These are phyloP conservation scores for Aureobasidium namibiae DNA, from an alignment of 2,329 filamentous ascomycete genomes.

Conservation along the genomic window DNA sequence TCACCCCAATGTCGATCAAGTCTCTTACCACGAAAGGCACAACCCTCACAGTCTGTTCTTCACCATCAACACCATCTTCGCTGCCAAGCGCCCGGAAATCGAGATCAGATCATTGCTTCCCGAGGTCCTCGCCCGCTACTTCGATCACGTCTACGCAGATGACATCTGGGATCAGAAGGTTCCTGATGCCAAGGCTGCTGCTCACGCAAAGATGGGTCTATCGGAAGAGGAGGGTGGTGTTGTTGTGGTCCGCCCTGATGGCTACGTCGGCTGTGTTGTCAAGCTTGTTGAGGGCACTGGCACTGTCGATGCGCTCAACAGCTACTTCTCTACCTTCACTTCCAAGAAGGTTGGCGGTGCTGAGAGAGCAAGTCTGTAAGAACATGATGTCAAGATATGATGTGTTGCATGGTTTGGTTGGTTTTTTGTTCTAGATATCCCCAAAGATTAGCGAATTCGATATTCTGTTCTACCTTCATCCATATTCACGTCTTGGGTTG, in stretches of 20 bases:
- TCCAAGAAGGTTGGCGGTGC: conserved; percentile 45
- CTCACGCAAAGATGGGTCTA: conserved; percentile 81
- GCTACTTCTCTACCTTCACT: conserved; percentile 69
- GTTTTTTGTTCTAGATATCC: not conserved
- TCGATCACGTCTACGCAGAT: conserved; percentile 78
- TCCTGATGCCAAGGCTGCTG: conserved; percentile 60
- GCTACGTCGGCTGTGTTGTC: conserved; percentile 73
- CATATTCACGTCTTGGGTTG: too few relatives aligned
- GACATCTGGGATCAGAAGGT: conserved; percentile 67
- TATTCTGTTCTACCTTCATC: not conserved
- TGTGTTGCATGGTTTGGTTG: not conserved
- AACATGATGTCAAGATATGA: not conserved
- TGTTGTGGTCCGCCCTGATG: conserved; percentile 77
- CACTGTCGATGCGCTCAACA: conserved; percentile 75
- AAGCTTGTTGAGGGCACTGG: conserved; percentile 65
- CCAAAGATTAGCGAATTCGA: conserved; percentile 1
- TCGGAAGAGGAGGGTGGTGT: conserved; percentile 66
- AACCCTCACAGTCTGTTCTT: conserved; percentile 81
- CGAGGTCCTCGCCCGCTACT: conserved; percentile 61
- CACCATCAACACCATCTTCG: conserved; percentile 69
- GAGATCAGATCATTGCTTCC: conserved; percentile 68
- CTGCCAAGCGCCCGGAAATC: conserved; percentile 57
- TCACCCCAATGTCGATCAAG: conserved; percentile 50
- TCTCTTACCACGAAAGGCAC: conserved; percentile 71
- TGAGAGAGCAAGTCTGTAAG: conserved; percentile 22